Conservation (phyloP, 2,329 filamentous ascomycete species). For the Monilinia aucupariae region DNA sequence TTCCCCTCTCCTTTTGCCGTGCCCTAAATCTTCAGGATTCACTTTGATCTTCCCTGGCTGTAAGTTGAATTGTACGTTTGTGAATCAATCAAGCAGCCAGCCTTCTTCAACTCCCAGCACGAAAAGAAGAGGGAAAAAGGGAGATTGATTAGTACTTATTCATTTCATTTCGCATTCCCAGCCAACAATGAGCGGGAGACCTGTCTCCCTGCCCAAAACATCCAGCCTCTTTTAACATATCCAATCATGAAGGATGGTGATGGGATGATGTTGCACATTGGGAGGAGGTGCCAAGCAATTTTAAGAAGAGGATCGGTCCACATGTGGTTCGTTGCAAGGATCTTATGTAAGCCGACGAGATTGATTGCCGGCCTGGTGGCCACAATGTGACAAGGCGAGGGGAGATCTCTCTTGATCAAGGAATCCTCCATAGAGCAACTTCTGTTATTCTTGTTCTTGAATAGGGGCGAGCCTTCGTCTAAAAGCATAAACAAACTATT, state of each 20-base stretch:
- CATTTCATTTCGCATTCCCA: background rate
- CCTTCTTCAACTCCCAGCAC: background rate
- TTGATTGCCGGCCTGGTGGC: background rate
- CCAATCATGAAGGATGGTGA: constrained; percentile 7
- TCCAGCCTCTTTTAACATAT: constrained; percentile 8
- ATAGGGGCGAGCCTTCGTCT: background rate
- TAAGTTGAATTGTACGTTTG: background rate
- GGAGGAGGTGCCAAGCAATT: constrained; percentile 7
- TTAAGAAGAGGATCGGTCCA: constrained; percentile 7
- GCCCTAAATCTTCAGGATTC: background rate
- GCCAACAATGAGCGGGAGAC: constrained; percentile 1
- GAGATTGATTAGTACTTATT: constrained; percentile 4
- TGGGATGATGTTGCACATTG: constrained; percentile 2
- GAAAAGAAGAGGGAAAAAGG: background rate
- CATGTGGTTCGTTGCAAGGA: background rate
- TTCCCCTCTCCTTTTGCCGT: too few species aligned
- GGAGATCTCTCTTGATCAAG: background rate
- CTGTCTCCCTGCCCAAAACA: background rate
- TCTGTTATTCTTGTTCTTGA: background rate
- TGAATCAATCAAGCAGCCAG: background rate
- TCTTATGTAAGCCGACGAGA: constrained; percentile 4
- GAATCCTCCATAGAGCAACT: background rate
- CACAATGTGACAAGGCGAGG: background rate
- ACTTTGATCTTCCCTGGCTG: background rate
- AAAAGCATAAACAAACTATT: background rate